Evolutionary conservation across 306 rosid species (phyloP), one percentile per base, ranked within the genome.

Genomic region (Acacia melanoxylon): DNA sequence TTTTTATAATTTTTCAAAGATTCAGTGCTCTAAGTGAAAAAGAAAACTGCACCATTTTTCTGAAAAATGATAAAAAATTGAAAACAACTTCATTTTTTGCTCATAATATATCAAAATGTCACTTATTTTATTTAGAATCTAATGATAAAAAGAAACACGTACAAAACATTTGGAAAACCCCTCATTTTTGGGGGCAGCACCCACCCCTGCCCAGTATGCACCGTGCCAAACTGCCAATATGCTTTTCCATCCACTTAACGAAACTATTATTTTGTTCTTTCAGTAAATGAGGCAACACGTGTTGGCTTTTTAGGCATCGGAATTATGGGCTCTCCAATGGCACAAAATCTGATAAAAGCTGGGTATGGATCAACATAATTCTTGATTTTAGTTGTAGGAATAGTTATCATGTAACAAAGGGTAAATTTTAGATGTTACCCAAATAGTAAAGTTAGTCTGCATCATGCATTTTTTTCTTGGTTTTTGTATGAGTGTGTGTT

Each of bases 291-390:
- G 61, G 37, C 85, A 20, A 90, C 93, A 16, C 85, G 88, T 0
- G 81, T 93, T 76, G 98, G 98, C 69, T 95, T 95, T 82, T 84
- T 95, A 68, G 98, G 98, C 76, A 81, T 93, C 20, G 98, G 98
- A 89, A 95, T 95, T 82, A 95, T 95, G 98, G 98, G 98, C 77
- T 85, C 92, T 79, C 98, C 97, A 22, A 95, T 95, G 98, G 97
- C 97, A 40, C 93, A 81, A 19, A 95, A 95, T 87, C 97, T 95
- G 68, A 65, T 91, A 13, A 90, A 89, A 81, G 84, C 95, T 78
- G 98, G 98, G 98, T 94, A 88, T 74, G 88, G 77, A 44, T 40
- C 69, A 73, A 67, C 29, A 44, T 42, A 15, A 42, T 40, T 58
- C 41, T 37, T 59, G 24, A 59, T 16, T 58, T 52, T 41, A 22